A percentile compares a stretch with the other conserved stretches of the same genome.
Evolutionary conservation across 176 grass and related monocot species (phyloP).

Genomic region (Pharus latifolius): DNA sequence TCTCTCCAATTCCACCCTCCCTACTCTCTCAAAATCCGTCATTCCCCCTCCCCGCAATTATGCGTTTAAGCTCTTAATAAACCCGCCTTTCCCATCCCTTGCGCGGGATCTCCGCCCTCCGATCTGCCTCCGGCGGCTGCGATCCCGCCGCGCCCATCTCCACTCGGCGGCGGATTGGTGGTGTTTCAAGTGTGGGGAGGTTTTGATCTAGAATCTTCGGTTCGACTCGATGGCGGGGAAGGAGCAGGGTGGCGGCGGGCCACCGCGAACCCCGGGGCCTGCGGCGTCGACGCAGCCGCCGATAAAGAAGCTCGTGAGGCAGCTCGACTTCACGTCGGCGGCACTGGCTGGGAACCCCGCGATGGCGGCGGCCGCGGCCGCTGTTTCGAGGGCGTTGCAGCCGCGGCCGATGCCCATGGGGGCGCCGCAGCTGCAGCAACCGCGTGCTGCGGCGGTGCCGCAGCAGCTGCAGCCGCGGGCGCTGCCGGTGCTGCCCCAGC

Average conservation of each 20-base stretch:
- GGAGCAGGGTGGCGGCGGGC: conserved; percentile 38
- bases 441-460: conserved; percentile 11
- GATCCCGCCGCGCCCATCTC: conserved; percentile 20
- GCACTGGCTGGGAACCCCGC: conserved; percentile 47
- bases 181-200: conserved; percentile 6
- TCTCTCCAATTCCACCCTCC: conserved; percentile 14
- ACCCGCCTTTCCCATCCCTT: neutral
- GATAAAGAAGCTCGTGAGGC: conserved; percentile 68
- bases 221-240: conserved; percentile 37
- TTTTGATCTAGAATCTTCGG: conserved; percentile 34
- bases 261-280: conserved; percentile 24
- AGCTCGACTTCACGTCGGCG: conserved; percentile 81
- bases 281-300: conserved; percentile 32
- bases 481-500: conserved; percentile 29
- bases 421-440: conserved; percentile 27
- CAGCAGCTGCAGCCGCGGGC: conserved; percentile 31
- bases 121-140: conserved; percentile 5
- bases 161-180: conserved; percentile 14
- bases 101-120: conserved; percentile 5
- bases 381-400: conserved; percentile 42
- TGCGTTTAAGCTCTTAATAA: conserved; percentile 19
- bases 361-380: conserved; percentile 34
- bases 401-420: conserved; percentile 26
- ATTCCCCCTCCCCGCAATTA: conserved; percentile 24
- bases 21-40: conserved; percentile 28